phyloP scores from a whole-genome alignment of 106 monocot species.

The Triglochin maritima region DNA sequence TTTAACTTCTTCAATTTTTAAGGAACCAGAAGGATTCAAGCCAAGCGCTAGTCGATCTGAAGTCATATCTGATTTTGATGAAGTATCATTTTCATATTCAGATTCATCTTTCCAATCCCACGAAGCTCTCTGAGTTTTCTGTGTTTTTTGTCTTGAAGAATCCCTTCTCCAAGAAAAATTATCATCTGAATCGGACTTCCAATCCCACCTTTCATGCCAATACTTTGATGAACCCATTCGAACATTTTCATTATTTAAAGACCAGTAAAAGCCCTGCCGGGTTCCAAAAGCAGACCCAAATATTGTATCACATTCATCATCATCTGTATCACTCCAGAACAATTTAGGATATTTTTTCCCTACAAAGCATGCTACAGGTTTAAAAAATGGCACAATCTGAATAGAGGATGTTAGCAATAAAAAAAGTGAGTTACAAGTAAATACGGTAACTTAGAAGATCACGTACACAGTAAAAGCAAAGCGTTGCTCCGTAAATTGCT shows the following conservation, averaged over 20 bases:
- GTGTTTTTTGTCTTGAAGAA: constrained; percentile 14
- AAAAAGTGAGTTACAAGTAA: too few species aligned
- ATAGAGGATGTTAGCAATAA: too few species aligned
- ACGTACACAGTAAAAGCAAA: too few species aligned
- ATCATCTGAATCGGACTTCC: constrained; percentile 40
- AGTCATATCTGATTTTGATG: constrained; percentile 17
- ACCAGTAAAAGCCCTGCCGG: constrained; percentile 37
- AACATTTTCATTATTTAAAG: constrained; percentile 27
- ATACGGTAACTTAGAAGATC: too few species aligned
- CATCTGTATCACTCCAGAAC: constrained; percentile 22
- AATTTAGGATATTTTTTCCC: not conserved
- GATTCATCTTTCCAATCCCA: constrained; percentile 39
- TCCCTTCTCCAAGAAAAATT: constrained; percentile 10
- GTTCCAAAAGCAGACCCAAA: constrained; percentile 53
- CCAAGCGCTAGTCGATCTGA: constrained; percentile 42
- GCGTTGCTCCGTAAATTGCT: too few species aligned
- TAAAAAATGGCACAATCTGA: too few species aligned
- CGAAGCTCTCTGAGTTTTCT: constrained; percentile 23
- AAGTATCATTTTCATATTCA: constrained; percentile 39
- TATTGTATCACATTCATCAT: constrained; percentile 54
- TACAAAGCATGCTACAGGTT: not conserved
- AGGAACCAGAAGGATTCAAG: constrained; percentile 39
- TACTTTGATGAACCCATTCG: constrained; percentile 18
- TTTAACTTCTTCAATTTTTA: constrained; percentile 68
- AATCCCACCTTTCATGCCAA: constrained; percentile 25